phyloP scores from a whole-genome alignment of 306 rosid genomes.

The Vachellia collinsii region DNA sequence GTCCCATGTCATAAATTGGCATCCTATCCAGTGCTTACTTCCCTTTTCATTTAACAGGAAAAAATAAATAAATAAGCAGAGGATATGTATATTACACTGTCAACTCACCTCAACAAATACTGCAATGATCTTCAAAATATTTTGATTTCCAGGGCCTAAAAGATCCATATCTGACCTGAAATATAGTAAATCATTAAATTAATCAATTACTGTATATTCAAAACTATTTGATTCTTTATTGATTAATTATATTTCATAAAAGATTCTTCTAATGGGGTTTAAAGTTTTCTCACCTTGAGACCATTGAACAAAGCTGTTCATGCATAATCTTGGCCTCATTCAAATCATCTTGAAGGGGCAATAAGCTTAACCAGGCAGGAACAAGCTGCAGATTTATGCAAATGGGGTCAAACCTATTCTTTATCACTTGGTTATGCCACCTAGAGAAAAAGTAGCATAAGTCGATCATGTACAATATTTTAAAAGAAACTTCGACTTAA shows the following conservation, averaged over 20 bases:
- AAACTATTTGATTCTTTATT: not conserved
- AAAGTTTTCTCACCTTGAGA: conserved; percentile 40
- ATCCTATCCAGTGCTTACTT: not conserved
- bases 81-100: not conserved
- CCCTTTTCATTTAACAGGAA: not conserved
- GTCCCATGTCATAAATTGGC: not conserved
- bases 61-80: conserved; percentile 2
- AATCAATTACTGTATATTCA: conserved; percentile 6
- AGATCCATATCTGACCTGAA: conserved; percentile 48
- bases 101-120: conserved; percentile 48
- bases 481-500: not conserved
- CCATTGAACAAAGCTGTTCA: conserved; percentile 47
- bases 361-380: conserved; percentile 49
- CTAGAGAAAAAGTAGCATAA: not conserved
- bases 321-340: conserved; percentile 52
- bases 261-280: conserved; percentile 1
- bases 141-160: conserved; percentile 41
- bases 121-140: conserved; percentile 34
- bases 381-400: conserved; percentile 35
- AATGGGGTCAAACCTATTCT: not conserved
- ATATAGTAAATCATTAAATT: conserved; percentile 20
- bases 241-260: not conserved
- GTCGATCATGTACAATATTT: not conserved
- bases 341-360: conserved; percentile 46
- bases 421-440: not conserved